Conservation (phyloP, 1,139 yeast genomes). For the Candida mesenterica region DNA sequence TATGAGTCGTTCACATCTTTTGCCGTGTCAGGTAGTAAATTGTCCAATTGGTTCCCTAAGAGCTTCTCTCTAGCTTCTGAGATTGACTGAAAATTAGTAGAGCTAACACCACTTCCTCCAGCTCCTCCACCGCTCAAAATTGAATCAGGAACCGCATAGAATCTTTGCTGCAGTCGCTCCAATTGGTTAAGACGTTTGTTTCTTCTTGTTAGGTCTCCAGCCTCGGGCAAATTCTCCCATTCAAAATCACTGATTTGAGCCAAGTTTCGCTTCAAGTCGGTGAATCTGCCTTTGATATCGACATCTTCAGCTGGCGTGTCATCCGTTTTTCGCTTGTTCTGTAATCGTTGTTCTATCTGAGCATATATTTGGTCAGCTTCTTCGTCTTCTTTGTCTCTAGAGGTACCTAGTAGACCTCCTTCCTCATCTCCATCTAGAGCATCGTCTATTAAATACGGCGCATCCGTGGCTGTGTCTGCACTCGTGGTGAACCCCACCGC, state of each 20-base stretch:
- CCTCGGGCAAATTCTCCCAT: constrained; percentile 86
- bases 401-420: constrained; percentile 29
- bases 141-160: constrained; percentile 82
- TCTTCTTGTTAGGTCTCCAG: constrained; percentile 78
- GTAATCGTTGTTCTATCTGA: constrained; percentile 59
- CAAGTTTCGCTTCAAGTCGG: constrained; percentile 61
- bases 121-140: constrained; percentile 37
- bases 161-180: constrained; percentile 63
- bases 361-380: constrained; percentile 77
- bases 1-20: constrained; percentile 6
- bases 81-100: constrained; percentile 48
- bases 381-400: constrained; percentile 54
- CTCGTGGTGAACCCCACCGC: constrained; percentile 91
- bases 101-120: too few species aligned
- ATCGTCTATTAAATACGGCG: constrained; percentile 30
- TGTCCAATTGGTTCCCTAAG: constrained; percentile 48
- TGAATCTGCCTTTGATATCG: constrained; percentile 27
- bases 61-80: constrained; percentile 54
- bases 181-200: constrained; percentile 71
- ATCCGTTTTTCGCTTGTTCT: constrained; percentile 32
- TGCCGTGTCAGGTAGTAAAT: constrained; percentile 10
- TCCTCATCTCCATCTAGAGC: constrained; percentile 24
- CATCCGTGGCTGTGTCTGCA: constrained; percentile 64
- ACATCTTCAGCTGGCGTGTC: constrained; percentile 11
- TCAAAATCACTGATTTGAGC: constrained; percentile 61